A percentile compares a stretch with the other conserved stretches of the same genome.
phyloP scores from a whole-genome alignment of 2,329 filamentous ascomycete genomes.

The Xylaria sp. region DNA sequence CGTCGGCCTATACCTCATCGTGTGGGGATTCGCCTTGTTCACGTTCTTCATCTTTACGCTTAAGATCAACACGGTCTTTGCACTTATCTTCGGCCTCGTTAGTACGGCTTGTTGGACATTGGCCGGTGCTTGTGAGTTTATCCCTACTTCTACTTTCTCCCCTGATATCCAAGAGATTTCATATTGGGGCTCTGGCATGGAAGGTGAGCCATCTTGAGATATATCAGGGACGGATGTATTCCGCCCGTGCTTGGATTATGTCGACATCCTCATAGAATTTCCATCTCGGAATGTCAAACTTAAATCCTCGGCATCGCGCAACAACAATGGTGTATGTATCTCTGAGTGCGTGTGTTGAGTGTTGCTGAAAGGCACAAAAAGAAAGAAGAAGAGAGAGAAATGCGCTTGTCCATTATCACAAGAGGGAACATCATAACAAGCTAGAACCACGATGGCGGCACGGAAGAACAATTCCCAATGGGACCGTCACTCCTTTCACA shows the following conservation, averaged over 20 bases:
- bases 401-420: too few relatives aligned
- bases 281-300: too few relatives aligned
- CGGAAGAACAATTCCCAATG: background rate
- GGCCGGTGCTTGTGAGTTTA: constrained; percentile 54
- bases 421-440: background rate
- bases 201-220: background rate
- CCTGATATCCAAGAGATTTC: background rate
- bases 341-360: too few relatives aligned
- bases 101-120: constrained; percentile 59
- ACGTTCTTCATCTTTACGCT: constrained; percentile 64
- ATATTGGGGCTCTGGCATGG: background rate
- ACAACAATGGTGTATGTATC: background rate
- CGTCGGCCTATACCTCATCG: constrained; percentile 61
- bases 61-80: constrained; percentile 62
- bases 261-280: too few relatives aligned
- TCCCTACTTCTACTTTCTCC: background rate
- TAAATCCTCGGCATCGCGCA: too few relatives aligned
- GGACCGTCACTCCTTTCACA: background rate
- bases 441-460: background rate
- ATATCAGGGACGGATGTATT: too few relatives aligned
- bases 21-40: constrained; percentile 63
- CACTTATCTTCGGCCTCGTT: constrained; percentile 60
- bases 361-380: background rate
- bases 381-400: background rate
- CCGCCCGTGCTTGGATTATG: too few relatives aligned